These are phyloP conservation scores for Coemansia aciculifera DNA, from an alignment of 192 early-diverging fungal species.

Conservation along the genomic window DNA sequence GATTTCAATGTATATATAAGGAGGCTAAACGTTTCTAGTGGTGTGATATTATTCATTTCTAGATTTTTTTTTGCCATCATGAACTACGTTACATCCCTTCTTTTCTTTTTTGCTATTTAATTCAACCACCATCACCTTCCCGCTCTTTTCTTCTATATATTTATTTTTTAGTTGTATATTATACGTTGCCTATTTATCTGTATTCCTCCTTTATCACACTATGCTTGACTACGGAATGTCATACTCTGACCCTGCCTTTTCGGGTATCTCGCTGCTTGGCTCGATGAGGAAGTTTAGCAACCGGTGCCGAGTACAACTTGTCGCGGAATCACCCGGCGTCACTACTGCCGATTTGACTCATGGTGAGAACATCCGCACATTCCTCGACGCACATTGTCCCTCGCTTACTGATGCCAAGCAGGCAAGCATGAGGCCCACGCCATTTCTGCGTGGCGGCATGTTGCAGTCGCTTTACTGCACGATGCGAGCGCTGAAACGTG, in stretches of 20 bases:
- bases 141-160: not conserved
- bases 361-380: not conserved
- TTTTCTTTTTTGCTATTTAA: constrained; percentile 1
- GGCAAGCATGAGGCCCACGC: constrained; percentile 65
- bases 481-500: constrained; percentile 40
- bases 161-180: not conserved
- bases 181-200: not conserved
- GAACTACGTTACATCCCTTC: not conserved
- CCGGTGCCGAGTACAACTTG: not conserved
- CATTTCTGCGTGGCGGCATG: constrained; percentile 74
- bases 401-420: constrained; percentile 46
- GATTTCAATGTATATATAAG: not conserved
- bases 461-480: constrained; percentile 64
- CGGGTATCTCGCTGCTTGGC: constrained; percentile 1
- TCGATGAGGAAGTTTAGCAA: not conserved
- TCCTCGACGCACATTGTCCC: constrained; percentile 49
- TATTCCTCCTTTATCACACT: not conserved
- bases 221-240: not conserved
- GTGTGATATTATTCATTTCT: not conserved
- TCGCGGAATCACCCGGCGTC: not conserved
- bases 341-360: not conserved
- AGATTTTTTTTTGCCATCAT: not conserved
- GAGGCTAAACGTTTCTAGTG: not conserved
- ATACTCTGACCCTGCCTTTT: constrained; percentile 8
- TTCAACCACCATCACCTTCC: not conserved